Percentiles rank a stretch among this genome's conserved stretches.
Conservation (phyloP, 352 stramenopile species). For the Aphanomyces stellatus region DNA sequence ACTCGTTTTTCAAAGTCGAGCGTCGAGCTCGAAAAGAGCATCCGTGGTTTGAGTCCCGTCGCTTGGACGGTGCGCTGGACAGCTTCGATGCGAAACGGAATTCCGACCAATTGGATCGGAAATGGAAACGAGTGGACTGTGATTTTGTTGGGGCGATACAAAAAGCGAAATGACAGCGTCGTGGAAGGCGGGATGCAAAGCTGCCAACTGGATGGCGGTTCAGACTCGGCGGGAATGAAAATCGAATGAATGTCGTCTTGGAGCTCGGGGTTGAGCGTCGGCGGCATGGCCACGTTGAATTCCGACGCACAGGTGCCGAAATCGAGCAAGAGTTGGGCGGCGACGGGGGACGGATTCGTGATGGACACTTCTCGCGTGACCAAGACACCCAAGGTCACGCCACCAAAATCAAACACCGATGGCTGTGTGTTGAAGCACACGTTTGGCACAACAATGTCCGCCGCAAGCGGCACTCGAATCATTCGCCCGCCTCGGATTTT, state of each 20-base stretch:
- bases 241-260: slow-evolving; percentile 70
- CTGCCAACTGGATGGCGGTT: slow-evolving; percentile 38
- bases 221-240: slow-evolving; percentile 39
- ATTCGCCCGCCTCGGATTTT: slow-evolving; percentile 68
- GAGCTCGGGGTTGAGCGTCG: slow-evolving; percentile 37
- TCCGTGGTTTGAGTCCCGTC: slow-evolving; percentile 38
- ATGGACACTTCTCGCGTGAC: slow-evolving; percentile 55
- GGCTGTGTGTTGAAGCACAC: slow-evolving; percentile 29
- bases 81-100: slow-evolving; percentile 21
- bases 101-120: slow-evolving; percentile 64
- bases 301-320: slow-evolving; percentile 41
- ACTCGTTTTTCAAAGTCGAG: slow-evolving; percentile 83
- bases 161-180: slow-evolving; percentile 63
- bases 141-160: slow-evolving; percentile 48
- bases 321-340: slow-evolving; percentile 69
- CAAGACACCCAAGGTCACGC: slow-evolving; percentile 68
- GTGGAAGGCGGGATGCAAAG: slow-evolving; percentile 57
- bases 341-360: slow-evolving; percentile 73
- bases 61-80: slow-evolving; percentile 37
- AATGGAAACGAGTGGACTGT: slow-evolving; percentile 48
- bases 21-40: slow-evolving; percentile 59
- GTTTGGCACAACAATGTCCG: slow-evolving; percentile 68
- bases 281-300: slow-evolving; percentile 52
- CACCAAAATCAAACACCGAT: slow-evolving; percentile 66
- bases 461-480: slow-evolving; percentile 51